These are phyloP conservation scores for Naegleria fowleri DNA, from an alignment of 208 protist genomes.

Conservation along the genomic window DNA sequence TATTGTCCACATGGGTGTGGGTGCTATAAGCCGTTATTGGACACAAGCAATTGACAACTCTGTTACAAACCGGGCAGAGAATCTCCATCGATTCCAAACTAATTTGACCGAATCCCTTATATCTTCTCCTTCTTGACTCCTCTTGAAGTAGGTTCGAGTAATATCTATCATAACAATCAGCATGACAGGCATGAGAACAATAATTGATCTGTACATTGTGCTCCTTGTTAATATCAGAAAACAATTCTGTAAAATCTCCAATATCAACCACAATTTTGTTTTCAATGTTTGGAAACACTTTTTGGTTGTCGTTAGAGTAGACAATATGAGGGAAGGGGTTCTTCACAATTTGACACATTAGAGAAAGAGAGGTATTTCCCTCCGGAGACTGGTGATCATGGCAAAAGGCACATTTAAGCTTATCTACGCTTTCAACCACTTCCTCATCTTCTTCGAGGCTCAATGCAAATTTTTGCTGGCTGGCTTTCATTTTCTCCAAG, in stretches of 20 bases:
- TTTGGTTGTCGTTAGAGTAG: background rate
- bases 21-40: background rate
- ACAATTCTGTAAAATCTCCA: constrained; percentile 1
- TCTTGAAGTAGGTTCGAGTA: background rate
- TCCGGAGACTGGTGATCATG: background rate
- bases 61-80: constrained; percentile 2
- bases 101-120: background rate
- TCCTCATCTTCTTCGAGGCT: background rate
- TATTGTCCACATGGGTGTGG: background rate
- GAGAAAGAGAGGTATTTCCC: background rate
- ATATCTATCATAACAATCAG: constrained; percentile 20
- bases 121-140: background rate
- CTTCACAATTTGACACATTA: background rate
- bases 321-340: background rate
- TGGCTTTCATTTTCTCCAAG: background rate
- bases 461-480: background rate
- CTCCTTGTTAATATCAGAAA: background rate
- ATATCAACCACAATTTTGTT: background rate
- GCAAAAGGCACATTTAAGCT: constrained; percentile 6
- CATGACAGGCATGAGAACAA: constrained; percentile 18
- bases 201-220: background rate
- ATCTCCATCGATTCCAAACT: background rate
- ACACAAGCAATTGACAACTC: background rate
- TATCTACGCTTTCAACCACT: background rate
- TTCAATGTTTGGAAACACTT: background rate